These are phyloP conservation scores for Coemansia sp. DNA, from an alignment of 192 early-diverging fungal genomes.

Conservation along the genomic window DNA sequence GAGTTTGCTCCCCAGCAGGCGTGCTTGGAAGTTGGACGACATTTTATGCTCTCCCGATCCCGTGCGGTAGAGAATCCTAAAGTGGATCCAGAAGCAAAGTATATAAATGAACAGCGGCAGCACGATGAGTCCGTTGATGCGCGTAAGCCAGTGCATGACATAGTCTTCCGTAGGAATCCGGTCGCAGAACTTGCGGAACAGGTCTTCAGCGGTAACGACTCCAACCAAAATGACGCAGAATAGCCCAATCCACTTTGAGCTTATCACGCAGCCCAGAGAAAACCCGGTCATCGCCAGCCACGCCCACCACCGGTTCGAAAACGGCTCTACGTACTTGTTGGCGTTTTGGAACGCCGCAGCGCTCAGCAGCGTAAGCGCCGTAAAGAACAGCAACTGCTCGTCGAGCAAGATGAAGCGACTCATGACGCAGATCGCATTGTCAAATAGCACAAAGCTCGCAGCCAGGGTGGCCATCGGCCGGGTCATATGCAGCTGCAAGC, in stretches of 20 bases:
- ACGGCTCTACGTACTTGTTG: conserved; percentile 53
- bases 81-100: conserved; percentile 91
- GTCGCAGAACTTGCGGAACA: conserved; percentile 85
- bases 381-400: conserved; percentile 73
- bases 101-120: conserved; percentile 78
- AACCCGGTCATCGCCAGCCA: conserved; percentile 67
- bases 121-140: conserved; percentile 78
- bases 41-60: conserved; percentile 95
- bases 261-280: conserved; percentile 63
- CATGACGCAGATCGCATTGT: conserved; percentile 67
- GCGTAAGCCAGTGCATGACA: conserved; percentile 76
- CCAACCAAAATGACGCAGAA: conserved; percentile 91
- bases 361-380: conserved; percentile 56
- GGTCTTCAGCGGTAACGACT: conserved; percentile 81
- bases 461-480: conserved; percentile 56
- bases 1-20: conserved; percentile 73
- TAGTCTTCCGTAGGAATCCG: conserved; percentile 66
- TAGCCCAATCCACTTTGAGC: conserved; percentile 94
- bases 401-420: conserved; percentile 73
- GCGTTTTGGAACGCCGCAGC: conserved; percentile 59
- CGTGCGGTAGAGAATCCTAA: conserved; percentile 71
- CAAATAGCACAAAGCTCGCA: conserved; percentile 63
- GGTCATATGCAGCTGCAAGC: conserved; percentile 57
- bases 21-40: conserved; percentile 84
- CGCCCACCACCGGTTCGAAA: conserved; percentile 63